Evolutionary conservation across 495 filamentous ascomycete species (phyloP), one percentile per base, ranked within the genome.

Genomic region (Penicillium psychrofluorescens): DNA sequence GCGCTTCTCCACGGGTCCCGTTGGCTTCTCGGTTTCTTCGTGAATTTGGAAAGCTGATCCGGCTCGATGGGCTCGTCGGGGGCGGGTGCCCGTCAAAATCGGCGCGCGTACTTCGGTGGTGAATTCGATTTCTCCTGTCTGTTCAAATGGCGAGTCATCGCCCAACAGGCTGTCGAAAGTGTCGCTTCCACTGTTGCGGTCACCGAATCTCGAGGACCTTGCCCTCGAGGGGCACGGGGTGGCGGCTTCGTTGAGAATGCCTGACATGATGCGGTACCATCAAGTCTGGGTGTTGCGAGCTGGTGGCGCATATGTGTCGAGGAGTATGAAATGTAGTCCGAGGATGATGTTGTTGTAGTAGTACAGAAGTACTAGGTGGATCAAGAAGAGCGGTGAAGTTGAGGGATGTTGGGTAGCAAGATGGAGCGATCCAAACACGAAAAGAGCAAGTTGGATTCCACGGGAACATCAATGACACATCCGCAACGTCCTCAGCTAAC

Each of bases 51-150:
- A 68, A 8, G 51, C 43, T 10, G 59, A 48, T n/a, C 43, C 44
- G 3, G 51, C 48, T 29, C 49, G 54, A 15, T 54, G 51, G 12
- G 48, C 52, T 44, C 67, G 55, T 45, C 61, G 55, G 1, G 66
- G 67, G 12, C 64, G 62, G 14, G 46, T 48, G 32, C 54, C 53
- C 6, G 55, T 59, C 16, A 68, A 36, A 7, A 58, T 48, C 1
- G 60, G 53, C 11, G 46, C 40, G 38, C 51, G 55, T 35, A 70
- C 53, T 37, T 67, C 63, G 22, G 64, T 63, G 7, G 66, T 68
- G 40, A 62, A 68, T 2, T 70, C 63, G 30, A 71, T 53, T 7
- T 64, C 58, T 8, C 27, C 49, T 0, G 69, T 70, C 14, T 56
- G 43, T 9, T 71, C 66, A 16, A 48, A 46, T 35, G 32, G 44